Conservation (phyloP, 108 stramenopile species). For the Cyclotella cryptica region DNA sequence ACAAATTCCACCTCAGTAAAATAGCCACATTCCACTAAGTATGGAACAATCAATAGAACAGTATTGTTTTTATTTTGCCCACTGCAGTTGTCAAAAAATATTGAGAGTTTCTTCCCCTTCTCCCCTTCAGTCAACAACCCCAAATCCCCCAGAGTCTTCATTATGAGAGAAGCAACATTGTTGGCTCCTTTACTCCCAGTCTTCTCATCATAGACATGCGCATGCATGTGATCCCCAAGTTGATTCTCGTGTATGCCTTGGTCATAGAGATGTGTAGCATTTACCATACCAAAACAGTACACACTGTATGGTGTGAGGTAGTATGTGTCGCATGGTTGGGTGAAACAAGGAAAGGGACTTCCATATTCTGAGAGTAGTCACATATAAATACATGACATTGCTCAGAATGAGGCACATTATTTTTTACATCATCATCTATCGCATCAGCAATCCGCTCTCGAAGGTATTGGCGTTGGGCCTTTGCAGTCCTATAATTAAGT, state of each 20-base stretch:
- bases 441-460: too few species aligned
- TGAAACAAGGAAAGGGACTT: background rate
- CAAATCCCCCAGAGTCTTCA: background rate
- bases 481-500: too few species aligned
- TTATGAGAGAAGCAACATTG: background rate
- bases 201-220: background rate
- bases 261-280: background rate
- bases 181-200: background rate
- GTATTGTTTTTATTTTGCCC: background rate
- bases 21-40: background rate
- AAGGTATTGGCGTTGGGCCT: too few species aligned
- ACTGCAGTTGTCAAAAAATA: constrained; percentile 5
- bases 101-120: background rate
- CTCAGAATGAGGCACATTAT: too few species aligned
- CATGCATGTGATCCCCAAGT: background rate
- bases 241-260: background rate
- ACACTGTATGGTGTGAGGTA: background rate
- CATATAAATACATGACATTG: too few species aligned
- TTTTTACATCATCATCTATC: too few species aligned
- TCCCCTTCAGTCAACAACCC: background rate
- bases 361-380: constrained; percentile 2
- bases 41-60: background rate
- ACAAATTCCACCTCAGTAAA: background rate
- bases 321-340: background rate
- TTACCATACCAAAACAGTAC: background rate